Base-by-base conservation (phyloP, 768 basidiomycete genomes). In the Phylloporus scabripes region DNA sequence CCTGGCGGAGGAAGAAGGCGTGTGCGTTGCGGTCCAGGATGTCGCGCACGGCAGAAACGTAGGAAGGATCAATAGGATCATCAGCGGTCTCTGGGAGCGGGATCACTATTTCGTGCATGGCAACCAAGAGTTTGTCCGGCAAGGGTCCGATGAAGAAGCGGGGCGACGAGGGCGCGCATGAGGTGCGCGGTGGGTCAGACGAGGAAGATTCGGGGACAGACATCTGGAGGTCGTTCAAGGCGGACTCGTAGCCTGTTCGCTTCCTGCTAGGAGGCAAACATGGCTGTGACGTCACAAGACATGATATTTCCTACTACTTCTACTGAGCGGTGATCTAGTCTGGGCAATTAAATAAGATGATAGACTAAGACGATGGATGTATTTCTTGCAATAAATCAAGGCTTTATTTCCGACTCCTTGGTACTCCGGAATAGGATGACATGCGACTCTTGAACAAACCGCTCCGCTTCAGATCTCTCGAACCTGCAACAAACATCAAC, bases 61-160 rank as follows among this genome's bases (percentile, higher is more conserved):
- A 59, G 24, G 46, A 80, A 62, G 42, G 70, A 58, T 51, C 72
- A 61, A 51, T 32, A 26, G 51, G 18, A 4, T 65, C 70, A 54
- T 66, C 69, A 53, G 67, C 65, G n/a, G 62, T 62, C 15, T 67
- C 44, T 43, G 44, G 6, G 5, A 32, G 37, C 20, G 38, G 51
- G 10, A 11, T 29, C 10, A 17, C 9, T 15, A 54, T 60, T n/a
- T 61, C 62, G 54, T 79, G 73, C 39, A 69, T 65, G 44, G 63
- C 65, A 4, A 67, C 67, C 47, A 79, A 66, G 48, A 80, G 72
- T 48, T 74, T 78, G 59, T 83, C 81, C 11, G 87, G 87, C 72
- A 90, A 75, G 4, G 88, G 85, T 0, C 89, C 89, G 38, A 92
- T 72, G 66, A 90, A 90, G 45, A 83, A 64, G 26, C 89, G 76